Evolutionary conservation across 2,329 filamentous ascomycete species (phyloP).

Genomic region (Laburnicola sp.): DNA sequence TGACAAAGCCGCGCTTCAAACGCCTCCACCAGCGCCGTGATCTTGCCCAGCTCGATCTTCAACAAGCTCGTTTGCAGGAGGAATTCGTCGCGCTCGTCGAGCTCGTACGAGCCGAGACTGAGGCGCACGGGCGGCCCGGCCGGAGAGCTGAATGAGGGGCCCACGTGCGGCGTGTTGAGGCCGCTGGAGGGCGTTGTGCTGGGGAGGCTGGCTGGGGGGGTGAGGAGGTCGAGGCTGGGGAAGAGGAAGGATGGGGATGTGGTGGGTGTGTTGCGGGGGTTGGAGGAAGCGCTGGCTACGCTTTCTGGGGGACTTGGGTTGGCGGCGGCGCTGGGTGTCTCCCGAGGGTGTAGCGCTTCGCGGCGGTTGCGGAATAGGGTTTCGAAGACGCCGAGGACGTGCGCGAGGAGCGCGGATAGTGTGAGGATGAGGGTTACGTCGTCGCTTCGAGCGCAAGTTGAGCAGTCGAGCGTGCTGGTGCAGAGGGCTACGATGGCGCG

Average conservation of each 20-base stretch:
- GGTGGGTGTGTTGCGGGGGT: too few species aligned
- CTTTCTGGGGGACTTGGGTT: background rate
- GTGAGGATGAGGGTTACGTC: slow-evolving; percentile 3
- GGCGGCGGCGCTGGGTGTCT: background rate
- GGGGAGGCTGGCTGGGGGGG: too few species aligned
- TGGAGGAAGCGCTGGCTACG: background rate
- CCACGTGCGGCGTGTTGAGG: too few species aligned
- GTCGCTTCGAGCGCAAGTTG: background rate
- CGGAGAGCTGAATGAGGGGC: too few species aligned
- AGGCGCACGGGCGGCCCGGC: background rate
- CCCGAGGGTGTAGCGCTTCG: background rate
- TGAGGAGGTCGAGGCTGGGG: too few species aligned
- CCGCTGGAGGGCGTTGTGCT: too few species aligned
- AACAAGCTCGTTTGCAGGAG: slow-evolving; percentile 4
- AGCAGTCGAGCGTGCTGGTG: slow-evolving; percentile 5
- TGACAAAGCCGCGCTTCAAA: slow-evolving; percentile 1
- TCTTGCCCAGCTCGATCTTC: slow-evolving; percentile 6
- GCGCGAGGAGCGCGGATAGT: background rate
- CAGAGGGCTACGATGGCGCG: slow-evolving; percentile 2
- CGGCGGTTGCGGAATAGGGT: background rate
- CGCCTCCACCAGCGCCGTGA: slow-evolving; percentile 1
- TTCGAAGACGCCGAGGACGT: background rate
- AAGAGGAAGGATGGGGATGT: too few species aligned
- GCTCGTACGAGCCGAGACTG: slow-evolving; percentile 3
- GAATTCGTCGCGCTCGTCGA: slow-evolving; percentile 4